phyloP scores from a whole-genome alignment of 371 early-diverging fungal species.

The Sporodiniella umbellata region DNA sequence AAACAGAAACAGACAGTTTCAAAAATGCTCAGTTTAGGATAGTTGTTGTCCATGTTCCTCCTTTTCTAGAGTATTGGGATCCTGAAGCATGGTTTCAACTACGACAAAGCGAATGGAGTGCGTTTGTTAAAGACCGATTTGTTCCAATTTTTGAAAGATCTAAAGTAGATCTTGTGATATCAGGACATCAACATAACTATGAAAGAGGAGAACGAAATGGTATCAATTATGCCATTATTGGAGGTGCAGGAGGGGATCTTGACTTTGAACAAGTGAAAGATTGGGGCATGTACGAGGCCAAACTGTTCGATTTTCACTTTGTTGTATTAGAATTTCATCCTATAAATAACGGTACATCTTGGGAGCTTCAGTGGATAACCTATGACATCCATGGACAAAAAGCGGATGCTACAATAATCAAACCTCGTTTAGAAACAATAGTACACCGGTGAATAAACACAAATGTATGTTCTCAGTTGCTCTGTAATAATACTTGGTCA shows the following conservation, averaged over 20 bases:
- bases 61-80: slow-evolving; percentile 80
- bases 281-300: slow-evolving; percentile 61
- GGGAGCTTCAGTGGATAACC: slow-evolving; percentile 42
- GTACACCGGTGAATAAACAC: too few species aligned
- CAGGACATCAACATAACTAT: slow-evolving; percentile 84
- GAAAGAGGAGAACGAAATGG: slow-evolving; percentile 57
- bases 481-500: too few species aligned
- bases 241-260: slow-evolving; percentile 74
- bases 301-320: slow-evolving; percentile 54
- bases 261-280: slow-evolving; percentile 68
- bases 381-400: slow-evolving; percentile 27
- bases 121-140: slow-evolving; percentile 64
- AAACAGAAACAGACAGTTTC: slow-evolving; percentile 53
- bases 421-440: slow-evolving; percentile 10
- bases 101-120: slow-evolving; percentile 70
- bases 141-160: slow-evolving; percentile 65
- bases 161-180: slow-evolving; percentile 72
- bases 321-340: slow-evolving; percentile 51
- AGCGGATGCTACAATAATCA: slow-evolving; percentile 22
- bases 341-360: neutral
- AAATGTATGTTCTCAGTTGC: too few species aligned
- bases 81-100: slow-evolving; percentile 65
- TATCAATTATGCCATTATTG: slow-evolving; percentile 64
- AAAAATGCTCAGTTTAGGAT: slow-evolving; percentile 60
- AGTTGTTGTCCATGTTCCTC: slow-evolving; percentile 77